Base-by-base conservation (phyloP, 345 rosid species). In the Corymbia maculata region DNA sequence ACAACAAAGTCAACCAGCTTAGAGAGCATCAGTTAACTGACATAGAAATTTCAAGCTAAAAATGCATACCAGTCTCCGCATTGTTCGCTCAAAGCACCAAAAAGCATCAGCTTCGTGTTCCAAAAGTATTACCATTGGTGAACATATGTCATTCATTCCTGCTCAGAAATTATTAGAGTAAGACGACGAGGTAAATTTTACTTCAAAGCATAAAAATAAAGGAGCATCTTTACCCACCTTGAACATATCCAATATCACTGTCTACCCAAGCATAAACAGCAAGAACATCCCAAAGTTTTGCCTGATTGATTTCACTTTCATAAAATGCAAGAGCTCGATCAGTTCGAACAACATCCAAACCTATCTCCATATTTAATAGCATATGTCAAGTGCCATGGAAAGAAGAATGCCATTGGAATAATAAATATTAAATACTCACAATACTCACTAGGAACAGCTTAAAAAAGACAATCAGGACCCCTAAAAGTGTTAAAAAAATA, bases 91-190 rank as follows among this genome's bases (percentile, higher is more conserved):
- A 92, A 95, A 97, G 94, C 99, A 97, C 99, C 99, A 97, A 90
- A 94, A 97, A 64, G 99, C 98, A 89, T 97, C 99, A 16, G 96
- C 99, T 94, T 97, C 99, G 86, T 97, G 91, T 90, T 97, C 98
- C 32, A 96, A 90, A 92, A 97, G 99, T 90, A 97, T 92, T 86
- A 97, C 88, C 96, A 97, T 97, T 49, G 99, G 99, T 51, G 98
- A 97, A 92, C 98, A 95, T 70, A 97, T 96, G 91, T 97, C 99
- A 92, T 94, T 97, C 99, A 97, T 97, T 90, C 99, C 99, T 97
- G 94, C 88, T 42, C 89, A 70, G 59, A 85, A 89, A 91, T 45
- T 14, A 64, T 61, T 50, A 51, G 2, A n/a, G 28, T 75, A 75
- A 75, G 42, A 75, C 64, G 52, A 47, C 3, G 1, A 49, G 13